Base-by-base conservation (phyloP, 129 eudicot genomes). In the Dittrichia graveolens region DNA sequence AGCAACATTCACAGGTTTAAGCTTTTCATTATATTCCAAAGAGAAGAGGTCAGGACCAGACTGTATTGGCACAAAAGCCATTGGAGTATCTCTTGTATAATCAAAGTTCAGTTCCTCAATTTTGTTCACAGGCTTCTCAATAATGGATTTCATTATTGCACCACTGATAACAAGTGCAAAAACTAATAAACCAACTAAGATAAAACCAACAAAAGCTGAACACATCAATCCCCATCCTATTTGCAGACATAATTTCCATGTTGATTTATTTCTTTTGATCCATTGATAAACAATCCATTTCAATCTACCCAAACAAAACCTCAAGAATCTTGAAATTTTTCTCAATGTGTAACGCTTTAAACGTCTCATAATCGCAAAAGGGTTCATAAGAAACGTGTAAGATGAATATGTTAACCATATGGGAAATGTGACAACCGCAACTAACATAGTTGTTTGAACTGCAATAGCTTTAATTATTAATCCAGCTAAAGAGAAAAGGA, bases 1-100 rank as follows among this genome's bases (percentile, higher is more conserved):
- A 18, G 16, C 69, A 10, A 60, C 70, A 67, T 56, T 38, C 39
- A 9, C 78, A 38, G 2, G 55, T 12, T 41, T 49, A 31, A 43
- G 40, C 15, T 69, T 81, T 11, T 53, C 74, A 54, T 59, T 11
- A 60, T 62, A 39, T 38, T 59, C 69, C 48, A 55, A 56, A 76
- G 61, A 45, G 37, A 45, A 41, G 24, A 49, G 47, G n/a, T 47
- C 52, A 3, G 52, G 66, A 67, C 74, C 69, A 24, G 85, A 78
- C 76, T 67, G 44, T 52, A 83, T 18, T 15, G 91, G 91, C 56
- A 84, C 87, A 65, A 86, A 77, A 63, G 91, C 87, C 35, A 70
- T 72, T 13, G 92, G 96, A 65, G 83, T 79, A 71, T 85, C 61
- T 66, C 71, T 80, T 0, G 92, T 89, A 72, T 81, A 89, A 81